Conservation (phyloP, 306 rosid genomes). For the Quercus robur region DNA sequence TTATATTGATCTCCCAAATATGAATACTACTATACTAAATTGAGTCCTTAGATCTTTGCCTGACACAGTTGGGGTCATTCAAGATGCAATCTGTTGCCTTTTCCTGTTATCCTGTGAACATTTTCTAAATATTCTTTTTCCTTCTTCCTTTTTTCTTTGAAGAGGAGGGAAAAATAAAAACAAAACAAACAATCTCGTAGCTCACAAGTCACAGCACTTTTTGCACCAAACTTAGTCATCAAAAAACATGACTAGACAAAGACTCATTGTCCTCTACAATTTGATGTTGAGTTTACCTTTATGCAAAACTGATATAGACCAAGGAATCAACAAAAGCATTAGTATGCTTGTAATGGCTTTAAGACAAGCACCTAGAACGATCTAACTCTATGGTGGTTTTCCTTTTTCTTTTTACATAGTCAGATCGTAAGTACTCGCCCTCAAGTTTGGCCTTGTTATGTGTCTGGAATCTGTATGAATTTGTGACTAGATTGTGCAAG, state of each 20-base stretch:
- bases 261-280: neutral
- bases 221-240: neutral
- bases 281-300: neutral
- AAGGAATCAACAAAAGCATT: neutral
- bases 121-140: neutral
- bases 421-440: constrained; percentile 19
- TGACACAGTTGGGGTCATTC: no score
- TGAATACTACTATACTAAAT: no score
- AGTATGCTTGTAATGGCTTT: neutral
- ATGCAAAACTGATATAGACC: neutral
- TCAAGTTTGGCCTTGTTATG: constrained; percentile 6
- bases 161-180: neutral
- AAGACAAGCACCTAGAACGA: neutral
- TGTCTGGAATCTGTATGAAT: constrained; percentile 4
- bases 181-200: neutral
- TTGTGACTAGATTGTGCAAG: constrained; percentile 21
- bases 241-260: neutral
- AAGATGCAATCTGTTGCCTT: no score
- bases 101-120: no score
- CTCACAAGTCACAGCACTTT: neutral
- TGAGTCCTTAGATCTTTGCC: no score
- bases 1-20: no score
- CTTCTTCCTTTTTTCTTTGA: neutral
- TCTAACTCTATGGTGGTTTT: constrained; percentile 6
- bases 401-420: neutral